Evolutionary conservation across 1,284 basidiomycete genomes (phyloP), one percentile per base, ranked within the genome.

Genomic region (Papiliotrema fonsecae): DNA sequence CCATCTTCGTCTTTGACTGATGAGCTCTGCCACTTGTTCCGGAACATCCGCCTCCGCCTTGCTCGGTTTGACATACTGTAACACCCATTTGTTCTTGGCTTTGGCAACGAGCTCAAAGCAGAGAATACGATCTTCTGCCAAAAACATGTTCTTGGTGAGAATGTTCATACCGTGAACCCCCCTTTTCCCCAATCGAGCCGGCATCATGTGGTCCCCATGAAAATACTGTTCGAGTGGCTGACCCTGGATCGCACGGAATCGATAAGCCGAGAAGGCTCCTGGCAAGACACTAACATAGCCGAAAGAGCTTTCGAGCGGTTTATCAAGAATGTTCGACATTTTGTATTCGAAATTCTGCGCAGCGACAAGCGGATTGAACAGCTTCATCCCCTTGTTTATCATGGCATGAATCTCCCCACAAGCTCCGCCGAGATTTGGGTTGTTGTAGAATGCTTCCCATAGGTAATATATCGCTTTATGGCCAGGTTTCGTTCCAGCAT

Each of bases 301-400:
- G 65, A 97, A 97, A 56, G 84, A 86, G 63, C 88, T 92, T 74
- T 97, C 93, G 40, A 94, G 78, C 2, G 93, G 93, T 72, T 61
- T 72, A 82, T 87, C 88, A 24, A 93, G 77, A 62, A 96, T 94
- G 72, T 93, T 93, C 32, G 88, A 91, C 87, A 93, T 93, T 76
- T 77, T 97, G 77, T 97, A 97, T 75, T 98, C 94, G 64, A 98
- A 97, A 75, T 97, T 97, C 73, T 97, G 94, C 22, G 90, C 89
- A 10, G 91, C 91, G 27, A 93, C 58, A 39, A 97, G 78, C 13
- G 94, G 94, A 64, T 97, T 98, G 54, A 97, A 67, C 30, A 98
- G 80, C 69, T 96, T 94, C 72, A 77, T 85, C 25, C 94, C 93
- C 27, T 86, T 86, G 67, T 90, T 83, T 64, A 94, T 88, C 90